A percentile compares a stretch with the other conserved stretches of the same genome.
Conservation (phyloP, 2,329 filamentous ascomycete species). For the Xylariales sp. region DNA sequence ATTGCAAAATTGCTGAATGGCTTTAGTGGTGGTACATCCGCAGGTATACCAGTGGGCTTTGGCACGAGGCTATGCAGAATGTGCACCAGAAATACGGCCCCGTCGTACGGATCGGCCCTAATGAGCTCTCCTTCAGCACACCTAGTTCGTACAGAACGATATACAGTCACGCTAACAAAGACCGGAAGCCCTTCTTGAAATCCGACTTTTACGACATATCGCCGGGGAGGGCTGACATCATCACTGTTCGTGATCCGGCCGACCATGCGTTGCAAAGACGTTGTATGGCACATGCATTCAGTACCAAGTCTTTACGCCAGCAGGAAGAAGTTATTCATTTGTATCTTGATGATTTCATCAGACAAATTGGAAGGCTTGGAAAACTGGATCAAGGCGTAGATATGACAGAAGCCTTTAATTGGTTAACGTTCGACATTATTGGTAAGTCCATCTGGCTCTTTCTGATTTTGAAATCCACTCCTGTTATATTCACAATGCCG, state of each 20-base stretch:
- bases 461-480: not conserved
- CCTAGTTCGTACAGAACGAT: conserved; percentile 29
- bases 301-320: conserved; percentile 12
- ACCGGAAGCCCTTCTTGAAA: conserved; percentile 5
- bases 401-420: conserved; percentile 8
- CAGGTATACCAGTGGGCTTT: conserved; percentile 1
- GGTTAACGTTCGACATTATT: conserved; percentile 8
- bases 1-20: not conserved
- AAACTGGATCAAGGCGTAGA: conserved; percentile 5
- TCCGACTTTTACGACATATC: conserved; percentile 13
- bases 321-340: conserved; percentile 15
- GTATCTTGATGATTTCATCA: conserved; percentile 15
- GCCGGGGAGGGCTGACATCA: conserved; percentile 4
- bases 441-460: not conserved
- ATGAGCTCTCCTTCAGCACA: conserved; percentile 29
- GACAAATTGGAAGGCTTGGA: conserved; percentile 10
- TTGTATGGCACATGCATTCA: conserved; percentile 14
- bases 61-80: not conserved
- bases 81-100: conserved; percentile 7
- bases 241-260: conserved; percentile 10
- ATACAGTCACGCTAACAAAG: conserved; percentile 21
- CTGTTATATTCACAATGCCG: not conserved
- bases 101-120: conserved; percentile 30
- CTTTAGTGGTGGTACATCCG: not conserved
- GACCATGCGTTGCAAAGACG: conserved; percentile 12